Evolutionary conservation across 1,284 basidiomycete species (phyloP).

Genomic region (Leccinum brunneo-olivaceum): DNA sequence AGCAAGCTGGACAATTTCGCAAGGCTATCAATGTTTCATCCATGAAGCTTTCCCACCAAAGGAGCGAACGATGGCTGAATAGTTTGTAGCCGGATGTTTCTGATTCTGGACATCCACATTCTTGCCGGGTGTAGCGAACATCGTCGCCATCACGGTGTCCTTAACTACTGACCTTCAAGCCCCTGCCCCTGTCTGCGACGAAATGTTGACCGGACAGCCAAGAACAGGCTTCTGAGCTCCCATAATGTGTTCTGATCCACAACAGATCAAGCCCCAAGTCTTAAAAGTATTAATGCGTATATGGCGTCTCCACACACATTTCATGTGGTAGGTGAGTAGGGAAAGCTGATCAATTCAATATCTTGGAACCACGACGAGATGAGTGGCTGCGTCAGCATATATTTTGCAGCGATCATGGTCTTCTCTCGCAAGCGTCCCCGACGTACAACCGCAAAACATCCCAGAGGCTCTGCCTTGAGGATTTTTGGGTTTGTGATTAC

Average conservation of each 20-base stretch:
- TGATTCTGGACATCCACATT: too few relatives aligned
- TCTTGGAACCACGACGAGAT: constrained; percentile 9
- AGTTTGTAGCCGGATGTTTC: too few relatives aligned
- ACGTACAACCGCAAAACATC: constrained; percentile 18
- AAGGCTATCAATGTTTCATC: too few relatives aligned
- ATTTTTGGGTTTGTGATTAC: constrained; percentile 13
- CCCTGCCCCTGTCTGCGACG: too few relatives aligned
- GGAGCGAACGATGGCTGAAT: too few relatives aligned
- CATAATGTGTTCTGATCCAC: constrained; percentile 19
- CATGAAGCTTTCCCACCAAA: too few relatives aligned
- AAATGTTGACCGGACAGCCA: too few relatives aligned
- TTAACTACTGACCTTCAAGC: too few relatives aligned
- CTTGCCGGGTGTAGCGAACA: too few relatives aligned
- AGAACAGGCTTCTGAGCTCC: not conserved
- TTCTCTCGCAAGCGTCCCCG: constrained; percentile 4
- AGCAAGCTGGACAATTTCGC: too few relatives aligned
- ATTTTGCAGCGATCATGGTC: constrained; percentile 14
- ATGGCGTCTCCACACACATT: constrained; percentile 11
- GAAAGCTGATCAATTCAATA: constrained; percentile 18
- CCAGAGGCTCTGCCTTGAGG: constrained; percentile 13
- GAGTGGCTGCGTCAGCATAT: constrained; percentile 12
- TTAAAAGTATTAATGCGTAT: constrained; percentile 4
- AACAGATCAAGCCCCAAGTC: constrained; percentile 1
- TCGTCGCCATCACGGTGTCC: too few relatives aligned
- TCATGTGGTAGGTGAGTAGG: constrained; percentile 21